Base-by-base conservation (phyloP, 805 yeast species). In the Groenewaldozyma tartarivorans region DNA sequence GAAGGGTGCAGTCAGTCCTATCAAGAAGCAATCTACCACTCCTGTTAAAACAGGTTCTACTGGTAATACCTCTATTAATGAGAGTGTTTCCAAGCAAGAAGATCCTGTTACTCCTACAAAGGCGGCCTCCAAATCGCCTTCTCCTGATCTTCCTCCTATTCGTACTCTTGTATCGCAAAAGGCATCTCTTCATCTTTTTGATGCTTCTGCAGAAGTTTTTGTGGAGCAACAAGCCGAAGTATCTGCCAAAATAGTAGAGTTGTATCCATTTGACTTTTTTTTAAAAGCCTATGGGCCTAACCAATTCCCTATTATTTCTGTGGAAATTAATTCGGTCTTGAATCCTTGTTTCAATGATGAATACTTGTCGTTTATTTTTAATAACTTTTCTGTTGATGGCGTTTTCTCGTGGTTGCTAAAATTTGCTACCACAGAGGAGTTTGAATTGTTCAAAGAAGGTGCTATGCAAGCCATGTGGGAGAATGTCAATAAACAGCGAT, bases 311-410 rank as follows among this genome's bases (percentile, higher is more conserved):
- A 56, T 55, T 3, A 15, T 37, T 5, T 37, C 34, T n/a, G 13
- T 22, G 13, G 22, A 27, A 11, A 56, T 81, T 18, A 55, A 64
- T 7, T 67, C 73, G 9, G 67, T 69, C 21, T 62, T 85, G 60
- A 77, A 72, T 52, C 85, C 92, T 1, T 67, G 72, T n/a, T 79
- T 83, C 55, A 76, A 79, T 53, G 69, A 66, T 46, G 76, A 71
- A 44, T 62, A 70, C 24, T 48, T 58, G 11, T 69, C 83, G 1
- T 81, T 86, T 49, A 70, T 81, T 11, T 86, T 84, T 69, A 81
- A 82, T 55, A 68, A 73, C 47, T 62, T 60, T 20, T 49, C 61
- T 3, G 68, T 57, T 4, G 58, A 52, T 35, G 56, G 58, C 2
- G 71, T 77, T 0, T 63, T 68, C 20, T 79, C 94, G 1, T 82